Base-by-base conservation (phyloP, 169 alveolate genomes). In the Theileria parva region DNA sequence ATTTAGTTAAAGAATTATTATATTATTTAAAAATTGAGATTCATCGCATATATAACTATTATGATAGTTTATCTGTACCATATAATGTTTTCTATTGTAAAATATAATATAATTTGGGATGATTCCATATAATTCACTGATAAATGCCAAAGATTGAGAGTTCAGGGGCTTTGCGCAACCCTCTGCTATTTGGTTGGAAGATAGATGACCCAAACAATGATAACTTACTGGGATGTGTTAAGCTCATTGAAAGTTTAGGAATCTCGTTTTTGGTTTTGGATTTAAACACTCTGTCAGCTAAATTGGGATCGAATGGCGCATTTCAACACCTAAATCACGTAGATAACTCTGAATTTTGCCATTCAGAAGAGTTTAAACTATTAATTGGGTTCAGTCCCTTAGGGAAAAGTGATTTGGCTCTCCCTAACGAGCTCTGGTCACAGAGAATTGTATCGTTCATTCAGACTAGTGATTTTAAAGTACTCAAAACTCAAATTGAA, bases 361-460 rank as follows among this genome's bases (percentile, higher is more conserved):
- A 55, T 21, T 61, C 69, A 61, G 69, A 72, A 37, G 73, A 15
- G 17, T 15, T 21, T 9, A 9, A 17, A 59, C 76, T 37, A 15
- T 21, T 37, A 3, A 37, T 7, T 19, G 32, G 51, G 13, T 83
- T 83, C 30, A 81, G 44, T 53, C 89, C 89, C n/a, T 68, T 75
- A 25, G 79, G 89, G 32, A 79, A 85, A 7, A 83, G 89, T 44
- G 89, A 83, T 64, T 73, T 83, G 57, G 85, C 79, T 34, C 86
- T 83, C 5, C 60, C 85, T 13, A 66, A 74, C 72, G 74, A 77
- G 67, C 50, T 67, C 55, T 83, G 89, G 89, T 59, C 84, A 67
- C 89, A 77, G 76, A 34, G 89, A 44, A 68, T 83, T 17, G 89
- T 83, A 32, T 78, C 89, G 37, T 19, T 51, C 6, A 67, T 83